Base-by-base conservation (phyloP, 2,329 filamentous ascomycete species). In the Cercospora sojina region DNA sequence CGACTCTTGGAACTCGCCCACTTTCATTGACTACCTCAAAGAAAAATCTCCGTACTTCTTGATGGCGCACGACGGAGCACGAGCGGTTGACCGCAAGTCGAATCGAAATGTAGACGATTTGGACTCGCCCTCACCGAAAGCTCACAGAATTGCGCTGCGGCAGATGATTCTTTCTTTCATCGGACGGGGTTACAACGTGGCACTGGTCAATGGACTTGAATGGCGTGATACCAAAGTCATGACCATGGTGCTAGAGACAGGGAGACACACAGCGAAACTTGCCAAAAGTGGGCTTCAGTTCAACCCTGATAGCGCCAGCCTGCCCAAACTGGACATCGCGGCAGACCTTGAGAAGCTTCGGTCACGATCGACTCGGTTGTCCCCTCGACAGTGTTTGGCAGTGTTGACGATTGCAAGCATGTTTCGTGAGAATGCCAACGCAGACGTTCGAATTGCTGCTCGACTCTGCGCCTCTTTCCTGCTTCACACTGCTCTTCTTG, bases 1-100 rank as follows among this genome's bases (percentile, higher is more conserved):
- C 71, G 69, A 80, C 5, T 83, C 82, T 0, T 73, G 85, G 13
- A 75, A 81, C 12, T 83, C 83, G 47, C 59, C 75, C 0, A 79
- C 79, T 0, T 92, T 91, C 71, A 67, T 76, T 5, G 71, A 81
- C 1, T 90, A 91, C 71, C 78, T 91, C 1, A 69, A 79, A 2
- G 73, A 75, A 1, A 82, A 83, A 25, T 83, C 86, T 0, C 80
- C 88, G 3, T 88, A 90, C 73, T 91, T 92, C 70, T 78, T 92
- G 61, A 85, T 93, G 80, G 86, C 85, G 61, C 88, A 91, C 70
- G 88, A 91, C 74, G 89, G 88, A 55, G 80, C 81, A 49, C 62
- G 64, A 12, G 58, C 74, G 20, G 64, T 62, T 3, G 66, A 72
- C 27, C 67, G 70, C 25, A 68, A 69, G n/a, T 68, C 69, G n/a